Base-by-base conservation (phyloP, 1,284 basidiomycete species). In the Volvariella surrecta region DNA sequence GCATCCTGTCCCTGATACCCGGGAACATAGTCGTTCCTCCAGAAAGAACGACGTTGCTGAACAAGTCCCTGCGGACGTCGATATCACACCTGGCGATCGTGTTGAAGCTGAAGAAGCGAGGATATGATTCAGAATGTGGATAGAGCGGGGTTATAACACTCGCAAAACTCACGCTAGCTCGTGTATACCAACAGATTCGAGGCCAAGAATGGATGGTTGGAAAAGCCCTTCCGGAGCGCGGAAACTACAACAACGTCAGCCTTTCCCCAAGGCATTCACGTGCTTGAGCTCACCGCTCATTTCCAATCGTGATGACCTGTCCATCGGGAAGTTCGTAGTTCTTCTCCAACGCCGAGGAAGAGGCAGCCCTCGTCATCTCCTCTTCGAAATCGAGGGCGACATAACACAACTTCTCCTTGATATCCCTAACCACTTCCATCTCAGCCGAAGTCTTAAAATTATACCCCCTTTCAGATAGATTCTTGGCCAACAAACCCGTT, bases 361-460 rank as follows among this genome's bases (percentile, higher is more conserved):
- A 19, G 7, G 34, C 34, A 15, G 34, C 34, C 34, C 8, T 35
- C 18, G 6, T 8, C n/a, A 35, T 6, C n/a, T 35, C 34, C 15
- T 35, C n/a, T n/a, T 35, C 34, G 15, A 35, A 35, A n/a, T 35
- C 34, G 7, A 35, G 18, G n/a, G 34, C 34, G 56, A 89, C 84
- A 68, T 89, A 89, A 73, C 85, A 88, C 49, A 89, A 76, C 74
- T 86, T 88, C 75, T 89, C 85, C 76, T 89, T 89, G 73, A 89
- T 87, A 66, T 89, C 85, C 58, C 85, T 75, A 56, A 89, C 85
- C 55, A 89, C 84, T 75, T 87, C 84, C 56, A 79, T 75, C 72
- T 86, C 34, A 6, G 34, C 83, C 57, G 80, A 77, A 57, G 79
- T 89, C 60, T 81, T 86, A 77, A 89, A 87, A 53, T 76, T 74